Percentiles rank a stretch among this genome's conserved stretches.
Conservation (phyloP, 257 asterid genomes). For the Prunella vulgaris region DNA sequence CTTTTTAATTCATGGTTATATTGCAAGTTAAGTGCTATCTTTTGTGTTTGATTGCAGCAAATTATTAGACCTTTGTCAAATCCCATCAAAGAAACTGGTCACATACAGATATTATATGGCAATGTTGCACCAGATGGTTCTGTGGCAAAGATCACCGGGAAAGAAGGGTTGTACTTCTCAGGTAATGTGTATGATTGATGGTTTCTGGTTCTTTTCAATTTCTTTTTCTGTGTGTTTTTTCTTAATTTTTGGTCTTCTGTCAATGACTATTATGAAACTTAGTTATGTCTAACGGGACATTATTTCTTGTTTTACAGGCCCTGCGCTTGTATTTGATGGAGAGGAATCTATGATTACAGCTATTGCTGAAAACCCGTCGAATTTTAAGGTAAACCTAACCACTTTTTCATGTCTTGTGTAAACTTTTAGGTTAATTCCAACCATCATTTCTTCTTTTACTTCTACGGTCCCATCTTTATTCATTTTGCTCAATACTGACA, state of each 20-base stretch:
- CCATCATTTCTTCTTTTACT: not conserved
- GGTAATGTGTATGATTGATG: slow-evolving; percentile 36
- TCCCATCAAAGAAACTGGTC: slow-evolving; percentile 92
- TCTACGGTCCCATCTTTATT: not conserved
- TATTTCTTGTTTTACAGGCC: slow-evolving; percentile 42
- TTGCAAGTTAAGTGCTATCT: slow-evolving; percentile 7
- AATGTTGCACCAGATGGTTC: slow-evolving; percentile 98
- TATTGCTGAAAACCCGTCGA: slow-evolving; percentile 68
- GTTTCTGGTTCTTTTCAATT: not conserved
- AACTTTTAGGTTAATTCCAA: not conserved
- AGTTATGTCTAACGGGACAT: not conserved
- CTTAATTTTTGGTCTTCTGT: not conserved
- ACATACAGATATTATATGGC: slow-evolving; percentile 88
- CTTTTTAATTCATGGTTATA: slow-evolving; percentile 10
- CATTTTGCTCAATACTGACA: not conserved
- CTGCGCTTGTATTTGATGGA: slow-evolving; percentile 95
- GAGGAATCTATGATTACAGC: slow-evolving; percentile 92
- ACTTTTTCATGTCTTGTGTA: not conserved
- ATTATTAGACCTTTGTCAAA: slow-evolving; percentile 78
- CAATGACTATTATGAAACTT: not conserved
- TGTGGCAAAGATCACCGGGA: slow-evolving; percentile 96
- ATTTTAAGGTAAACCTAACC: slow-evolving; percentile 58
- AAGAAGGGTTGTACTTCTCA: slow-evolving; percentile 89
- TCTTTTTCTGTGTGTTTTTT: not conserved
- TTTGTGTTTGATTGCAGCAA: slow-evolving; percentile 54